These are phyloP conservation scores for Solanum medicagineum DNA, from an alignment of 257 asterid genomes.

Conservation along the genomic window DNA sequence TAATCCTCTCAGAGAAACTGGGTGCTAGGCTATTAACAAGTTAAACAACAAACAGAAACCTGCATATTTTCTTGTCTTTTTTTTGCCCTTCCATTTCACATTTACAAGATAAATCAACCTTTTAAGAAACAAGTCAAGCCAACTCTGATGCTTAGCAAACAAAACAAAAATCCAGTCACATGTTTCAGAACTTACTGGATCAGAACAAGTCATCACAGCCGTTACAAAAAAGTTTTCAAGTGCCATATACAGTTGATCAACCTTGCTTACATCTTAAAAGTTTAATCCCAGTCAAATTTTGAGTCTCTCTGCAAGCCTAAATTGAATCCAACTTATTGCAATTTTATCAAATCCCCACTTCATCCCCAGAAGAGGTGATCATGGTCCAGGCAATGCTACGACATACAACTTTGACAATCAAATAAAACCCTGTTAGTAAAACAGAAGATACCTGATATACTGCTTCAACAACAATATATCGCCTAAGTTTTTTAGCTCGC, in stretches of 20 bases:
- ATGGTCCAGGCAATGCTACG: not conserved
- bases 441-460: conserved; percentile 68
- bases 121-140: not conserved
- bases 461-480: conserved; percentile 90
- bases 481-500: conserved; percentile 79
- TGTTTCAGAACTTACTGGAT: not conserved
- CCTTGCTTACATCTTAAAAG: not conserved
- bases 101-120: not conserved
- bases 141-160: not conserved
- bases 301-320: not conserved
- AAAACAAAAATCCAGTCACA: not conserved
- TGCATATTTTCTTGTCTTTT: not conserved
- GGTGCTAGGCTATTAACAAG: not conserved
- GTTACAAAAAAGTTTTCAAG: not conserved
- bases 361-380: not conserved
- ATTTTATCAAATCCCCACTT: not conserved
- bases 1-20: not conserved
- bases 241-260: not conserved
- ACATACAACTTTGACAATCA: not conserved
- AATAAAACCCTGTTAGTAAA: not conserved
- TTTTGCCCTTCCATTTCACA: not conserved
- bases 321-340: not conserved
- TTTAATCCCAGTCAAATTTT: not conserved
- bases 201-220: not conserved
- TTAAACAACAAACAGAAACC: not conserved